Conservation (phyloP, 345 rosid genomes). For the Sonneratia alba region DNA sequence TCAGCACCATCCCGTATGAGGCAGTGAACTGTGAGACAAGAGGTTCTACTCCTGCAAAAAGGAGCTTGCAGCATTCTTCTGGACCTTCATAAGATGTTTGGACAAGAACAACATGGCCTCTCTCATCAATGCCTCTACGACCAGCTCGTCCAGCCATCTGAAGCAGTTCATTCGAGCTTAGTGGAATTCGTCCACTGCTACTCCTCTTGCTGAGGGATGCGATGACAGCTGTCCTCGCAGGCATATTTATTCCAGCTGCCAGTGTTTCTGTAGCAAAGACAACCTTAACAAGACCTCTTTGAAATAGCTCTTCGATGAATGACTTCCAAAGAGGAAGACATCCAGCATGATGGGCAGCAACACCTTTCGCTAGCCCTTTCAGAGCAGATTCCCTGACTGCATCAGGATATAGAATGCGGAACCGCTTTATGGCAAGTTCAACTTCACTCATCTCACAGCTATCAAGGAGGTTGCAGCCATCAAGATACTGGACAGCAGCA, state of each 20-base stretch:
- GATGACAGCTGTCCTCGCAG: constrained; percentile 87
- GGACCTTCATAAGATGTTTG: constrained; percentile 88
- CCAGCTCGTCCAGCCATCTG: constrained; percentile 99
- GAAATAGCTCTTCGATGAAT: constrained; percentile 84
- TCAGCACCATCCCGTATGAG: constrained; percentile 96
- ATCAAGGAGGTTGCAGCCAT: constrained; percentile 62
- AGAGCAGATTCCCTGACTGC: constrained; percentile 82
- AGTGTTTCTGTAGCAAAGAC: constrained; percentile 96
- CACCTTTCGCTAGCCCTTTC: constrained; percentile 74
- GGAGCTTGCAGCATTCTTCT: constrained; percentile 81
- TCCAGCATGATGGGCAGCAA: constrained; percentile 97
- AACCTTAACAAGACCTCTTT: constrained; percentile 81
- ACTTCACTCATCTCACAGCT: constrained; percentile 78
- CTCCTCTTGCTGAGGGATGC: constrained; percentile 76
- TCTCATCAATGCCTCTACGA: constrained; percentile 84
- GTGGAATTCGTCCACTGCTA: constrained; percentile 52
- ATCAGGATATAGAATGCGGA: constrained; percentile 75
- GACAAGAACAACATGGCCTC: constrained; percentile 73
- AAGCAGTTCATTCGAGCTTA: constrained; percentile 78
- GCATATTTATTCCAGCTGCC: constrained; percentile 98
- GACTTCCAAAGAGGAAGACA: constrained; percentile 96
- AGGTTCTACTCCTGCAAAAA: constrained; percentile 81
- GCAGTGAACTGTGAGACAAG: constrained; percentile 93
- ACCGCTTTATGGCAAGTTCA: constrained; percentile 77
- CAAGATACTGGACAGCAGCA: constrained; percentile 85